Conservation (phyloP, 306 rosid species). For the Castanea mollissima region DNA sequence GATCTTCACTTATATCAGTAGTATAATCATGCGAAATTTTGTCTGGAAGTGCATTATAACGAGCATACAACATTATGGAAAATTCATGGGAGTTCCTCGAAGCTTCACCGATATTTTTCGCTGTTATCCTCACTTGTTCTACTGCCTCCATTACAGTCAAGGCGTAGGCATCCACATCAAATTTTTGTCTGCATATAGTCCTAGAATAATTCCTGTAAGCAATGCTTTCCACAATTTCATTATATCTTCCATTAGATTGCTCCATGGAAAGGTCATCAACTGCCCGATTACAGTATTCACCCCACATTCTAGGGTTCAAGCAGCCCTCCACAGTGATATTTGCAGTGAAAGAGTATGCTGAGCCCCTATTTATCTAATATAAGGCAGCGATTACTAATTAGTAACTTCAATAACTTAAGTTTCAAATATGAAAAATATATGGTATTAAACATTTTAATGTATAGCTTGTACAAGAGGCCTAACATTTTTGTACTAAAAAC, state of each 20-base stretch:
- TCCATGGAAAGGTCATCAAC: not conserved
- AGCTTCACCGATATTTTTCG: not conserved
- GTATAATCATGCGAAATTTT: slow-evolving; percentile 1
- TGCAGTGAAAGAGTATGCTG: not conserved
- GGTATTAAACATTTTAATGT: not conserved
- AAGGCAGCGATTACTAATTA: not conserved
- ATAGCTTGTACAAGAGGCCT: not conserved
- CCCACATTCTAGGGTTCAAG: not conserved
- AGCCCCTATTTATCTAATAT: not conserved
- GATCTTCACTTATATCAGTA: not conserved
- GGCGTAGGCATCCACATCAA: not conserved
- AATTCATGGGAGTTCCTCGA: not conserved
- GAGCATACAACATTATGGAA: slow-evolving; percentile 4
- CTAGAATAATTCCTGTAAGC: not conserved
- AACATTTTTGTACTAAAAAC: not conserved
- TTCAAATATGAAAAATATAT: no score
- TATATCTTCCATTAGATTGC: not conserved
- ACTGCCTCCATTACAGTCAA: not conserved
- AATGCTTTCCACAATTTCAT: not conserved
- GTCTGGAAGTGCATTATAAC: slow-evolving; percentile 9
- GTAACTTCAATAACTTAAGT: no score
- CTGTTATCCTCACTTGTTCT: slow-evolving; percentile 4
- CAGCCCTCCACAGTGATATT: slow-evolving; percentile 14
- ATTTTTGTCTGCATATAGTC: not conserved
- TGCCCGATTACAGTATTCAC: slow-evolving; percentile 8